phyloP scores from a whole-genome alignment of 768 basidiomycete genomes.

The Lentinula aciculospora region DNA sequence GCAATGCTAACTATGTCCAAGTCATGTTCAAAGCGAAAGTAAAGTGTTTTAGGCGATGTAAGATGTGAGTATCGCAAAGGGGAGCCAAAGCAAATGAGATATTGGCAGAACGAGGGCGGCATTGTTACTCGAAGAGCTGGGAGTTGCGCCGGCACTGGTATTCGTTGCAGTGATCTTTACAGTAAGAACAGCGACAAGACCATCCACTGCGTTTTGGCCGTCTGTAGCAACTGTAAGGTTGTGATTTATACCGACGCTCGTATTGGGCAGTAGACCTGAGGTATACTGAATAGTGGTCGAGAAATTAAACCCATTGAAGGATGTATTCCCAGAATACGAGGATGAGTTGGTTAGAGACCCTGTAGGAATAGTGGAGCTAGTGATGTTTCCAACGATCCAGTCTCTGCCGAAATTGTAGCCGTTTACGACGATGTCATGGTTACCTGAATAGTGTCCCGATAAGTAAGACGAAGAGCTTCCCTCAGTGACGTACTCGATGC shows the following conservation, averaged over 20 bases:
- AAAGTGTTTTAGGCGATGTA: neutral
- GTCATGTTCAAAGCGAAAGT: neutral
- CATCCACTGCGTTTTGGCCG: conserved; percentile 63
- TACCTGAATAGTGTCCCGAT: conserved; percentile 24
- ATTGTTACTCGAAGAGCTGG: neutral
- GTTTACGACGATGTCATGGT: conserved; percentile 69
- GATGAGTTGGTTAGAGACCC: conserved; percentile 46
- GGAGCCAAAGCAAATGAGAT: neutral
- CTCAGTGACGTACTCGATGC: conserved; percentile 36
- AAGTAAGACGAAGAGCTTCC: neutral
- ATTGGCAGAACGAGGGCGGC: neutral
- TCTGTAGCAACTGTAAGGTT: conserved; percentile 42
- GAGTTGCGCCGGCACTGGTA: neutral
- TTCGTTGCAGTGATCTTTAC: conserved; percentile 4
- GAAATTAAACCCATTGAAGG: conserved; percentile 67
- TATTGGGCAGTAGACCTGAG: conserved; percentile 64
- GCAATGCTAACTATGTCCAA: neutral
- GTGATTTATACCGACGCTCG: conserved; percentile 69
- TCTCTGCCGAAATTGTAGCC: conserved; percentile 87
- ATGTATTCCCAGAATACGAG: conserved; percentile 58
- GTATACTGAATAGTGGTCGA: conserved; percentile 62
- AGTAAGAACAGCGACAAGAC: conserved; percentile 67
- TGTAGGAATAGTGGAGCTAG: conserved; percentile 43
- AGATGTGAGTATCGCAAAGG: too few relatives aligned
- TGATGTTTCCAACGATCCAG: conserved; percentile 84